These are phyloP conservation scores for Exophiala phaeomuriformis DNA, from an alignment of 2,329 filamentous ascomycete genomes.

Conservation along the genomic window DNA sequence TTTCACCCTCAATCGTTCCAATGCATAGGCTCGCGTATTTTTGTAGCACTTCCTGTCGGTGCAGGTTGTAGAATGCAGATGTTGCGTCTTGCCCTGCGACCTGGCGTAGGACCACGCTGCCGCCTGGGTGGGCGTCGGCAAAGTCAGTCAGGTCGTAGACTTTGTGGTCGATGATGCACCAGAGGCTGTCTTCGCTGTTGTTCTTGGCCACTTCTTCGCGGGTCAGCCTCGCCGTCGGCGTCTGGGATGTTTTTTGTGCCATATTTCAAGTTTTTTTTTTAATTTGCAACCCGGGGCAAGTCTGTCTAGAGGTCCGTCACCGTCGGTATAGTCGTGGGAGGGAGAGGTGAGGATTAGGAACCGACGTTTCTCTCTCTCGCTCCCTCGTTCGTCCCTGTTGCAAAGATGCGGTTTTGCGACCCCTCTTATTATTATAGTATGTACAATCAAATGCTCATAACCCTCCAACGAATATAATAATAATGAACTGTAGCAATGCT, in stretches of 20 bases:
- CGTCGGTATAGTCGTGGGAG: too few species aligned
- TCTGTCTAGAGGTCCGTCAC: neutral
- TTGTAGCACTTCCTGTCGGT: slow-evolving; percentile 78
- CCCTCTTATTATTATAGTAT: too few species aligned
- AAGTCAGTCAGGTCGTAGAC: slow-evolving; percentile 56
- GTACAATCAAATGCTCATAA: too few species aligned
- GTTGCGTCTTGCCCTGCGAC: slow-evolving; percentile 40
- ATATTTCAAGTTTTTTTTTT: neutral
- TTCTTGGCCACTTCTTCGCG: slow-evolving; percentile 42
- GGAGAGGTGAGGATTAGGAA: too few species aligned
- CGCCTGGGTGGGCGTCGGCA: slow-evolving; percentile 51
- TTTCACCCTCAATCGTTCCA: slow-evolving; percentile 68
- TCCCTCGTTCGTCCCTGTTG: too few species aligned
- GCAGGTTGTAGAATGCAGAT: slow-evolving; percentile 65
- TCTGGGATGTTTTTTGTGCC: slow-evolving; percentile 17
- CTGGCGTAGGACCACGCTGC: slow-evolving; percentile 36
- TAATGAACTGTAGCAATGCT: neutral
- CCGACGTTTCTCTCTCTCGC: too few species aligned
- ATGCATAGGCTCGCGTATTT: slow-evolving; percentile 71
- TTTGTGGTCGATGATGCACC: slow-evolving; percentile 52
- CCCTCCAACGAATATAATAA: too few species aligned
- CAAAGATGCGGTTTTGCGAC: too few species aligned
- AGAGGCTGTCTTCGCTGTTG: slow-evolving; percentile 43
- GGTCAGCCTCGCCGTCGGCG: slow-evolving; percentile 13
- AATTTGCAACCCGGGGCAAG: too few species aligned